Evolutionary conservation across 2,329 filamentous ascomycete genomes (phyloP).

Genomic region (Botrytis fabae): DNA sequence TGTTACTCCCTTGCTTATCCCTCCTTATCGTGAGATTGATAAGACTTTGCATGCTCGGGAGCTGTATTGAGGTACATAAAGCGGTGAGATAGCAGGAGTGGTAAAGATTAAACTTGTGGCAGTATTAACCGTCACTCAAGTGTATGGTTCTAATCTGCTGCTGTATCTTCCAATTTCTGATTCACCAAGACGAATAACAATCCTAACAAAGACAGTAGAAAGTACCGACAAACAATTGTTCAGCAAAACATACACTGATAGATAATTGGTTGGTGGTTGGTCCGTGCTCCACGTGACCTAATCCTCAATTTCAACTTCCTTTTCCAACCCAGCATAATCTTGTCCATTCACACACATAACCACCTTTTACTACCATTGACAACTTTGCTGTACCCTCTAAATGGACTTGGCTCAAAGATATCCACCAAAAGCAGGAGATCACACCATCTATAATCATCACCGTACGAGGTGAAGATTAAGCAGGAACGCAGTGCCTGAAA

Average conservation of each 20-base stretch:
- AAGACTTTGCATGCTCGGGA: neutral
- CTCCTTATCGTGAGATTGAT: constrained; percentile 7
- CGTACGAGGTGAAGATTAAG: neutral
- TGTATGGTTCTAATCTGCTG: neutral
- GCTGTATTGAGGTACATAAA: constrained; percentile 1
- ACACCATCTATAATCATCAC: neutral
- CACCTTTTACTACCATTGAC: too few species aligned
- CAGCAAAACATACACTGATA: neutral
- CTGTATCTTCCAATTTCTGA: neutral
- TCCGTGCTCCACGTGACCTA: neutral
- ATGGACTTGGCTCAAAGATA: too few species aligned
- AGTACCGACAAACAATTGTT: neutral
- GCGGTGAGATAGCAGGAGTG: neutral
- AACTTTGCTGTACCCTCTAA: too few species aligned
- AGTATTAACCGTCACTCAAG: neutral
- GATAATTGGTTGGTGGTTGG: neutral
- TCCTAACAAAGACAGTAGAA: neutral
- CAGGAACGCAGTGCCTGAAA: neutral
- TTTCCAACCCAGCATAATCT: too few species aligned
- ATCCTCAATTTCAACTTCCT: neutral
- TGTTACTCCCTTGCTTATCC: constrained; percentile 15
- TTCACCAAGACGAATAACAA: neutral
- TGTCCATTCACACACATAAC: too few species aligned
- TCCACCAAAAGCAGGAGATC: too few species aligned
- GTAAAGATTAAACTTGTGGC: too few species aligned